phyloP scores from a whole-genome alignment of 805 yeast species.

The Sugiyamaella lignohabitans region DNA sequence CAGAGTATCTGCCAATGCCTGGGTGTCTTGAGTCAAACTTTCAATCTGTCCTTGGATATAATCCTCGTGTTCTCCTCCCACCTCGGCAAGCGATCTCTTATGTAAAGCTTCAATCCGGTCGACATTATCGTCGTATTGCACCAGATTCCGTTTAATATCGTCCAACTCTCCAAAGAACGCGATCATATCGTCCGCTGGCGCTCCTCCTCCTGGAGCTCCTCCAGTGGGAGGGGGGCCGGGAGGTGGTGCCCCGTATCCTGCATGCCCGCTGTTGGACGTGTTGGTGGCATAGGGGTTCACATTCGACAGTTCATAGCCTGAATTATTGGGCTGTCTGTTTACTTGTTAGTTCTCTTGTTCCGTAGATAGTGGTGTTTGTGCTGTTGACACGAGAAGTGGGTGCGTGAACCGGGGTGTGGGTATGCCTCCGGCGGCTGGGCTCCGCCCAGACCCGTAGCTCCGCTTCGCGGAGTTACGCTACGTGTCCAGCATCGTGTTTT shows the following conservation, averaged over 20 bases:
- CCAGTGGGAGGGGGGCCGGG: not conserved
- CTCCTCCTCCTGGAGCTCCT: conserved; percentile 4
- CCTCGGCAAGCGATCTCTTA: conserved; percentile 62
- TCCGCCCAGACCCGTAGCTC: not conserved
- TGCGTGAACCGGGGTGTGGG: too few species aligned
- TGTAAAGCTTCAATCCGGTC: conserved; percentile 66
- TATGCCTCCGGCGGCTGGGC: not conserved
- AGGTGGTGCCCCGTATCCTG: conserved; percentile 3
- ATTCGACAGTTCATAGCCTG: conserved; percentile 18
- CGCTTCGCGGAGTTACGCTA: not conserved
- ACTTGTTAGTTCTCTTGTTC: not conserved
- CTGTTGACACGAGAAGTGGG: too few species aligned
- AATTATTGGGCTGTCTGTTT: not conserved
- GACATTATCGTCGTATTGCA: conserved; percentile 62
- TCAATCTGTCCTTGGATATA: conserved; percentile 72
- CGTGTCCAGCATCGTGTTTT: not conserved
- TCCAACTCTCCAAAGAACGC: conserved; percentile 65
- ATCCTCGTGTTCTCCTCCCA: conserved; percentile 56
- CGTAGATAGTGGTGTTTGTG: not conserved
- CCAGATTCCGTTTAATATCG: conserved; percentile 59
- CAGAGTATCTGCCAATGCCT: conserved; percentile 66
- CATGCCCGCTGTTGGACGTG: not conserved
- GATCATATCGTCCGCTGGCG: conserved; percentile 44
- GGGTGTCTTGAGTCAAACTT: conserved; percentile 66
- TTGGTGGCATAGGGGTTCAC: conserved; percentile 18